Evolutionary conservation across 140 eudicot species (phyloP), one percentile per base, ranked within the genome.

Genomic region (Stevia rebaudiana): DNA sequence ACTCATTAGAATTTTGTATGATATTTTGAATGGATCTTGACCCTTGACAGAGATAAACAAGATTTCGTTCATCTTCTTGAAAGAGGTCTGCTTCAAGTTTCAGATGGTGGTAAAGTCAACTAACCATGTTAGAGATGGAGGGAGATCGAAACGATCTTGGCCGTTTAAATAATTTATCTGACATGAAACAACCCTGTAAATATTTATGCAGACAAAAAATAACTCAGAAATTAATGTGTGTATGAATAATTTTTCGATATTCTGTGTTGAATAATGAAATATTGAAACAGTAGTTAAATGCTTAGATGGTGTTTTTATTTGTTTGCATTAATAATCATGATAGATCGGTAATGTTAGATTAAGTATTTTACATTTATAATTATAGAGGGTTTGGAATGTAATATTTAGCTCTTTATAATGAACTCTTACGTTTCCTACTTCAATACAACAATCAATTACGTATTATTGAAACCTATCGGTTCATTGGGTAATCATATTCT

Each of bases 21-120:
- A 39, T 4, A 3, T 43, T 31, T 52, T 48, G 7, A 62, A 5
- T 33, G 28, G 17, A 52, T 40, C 8, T 21, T 64, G 40, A 21
- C 15, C 13, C 31, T 43, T 55, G 19, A 37, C 79, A 75, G 75
- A 31, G 46, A 33, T 17, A 55, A 75, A 18, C 65, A 75, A 68
- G 71, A 75, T 22, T 51, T 75, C 3, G 42, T 68, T 61, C 52
- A 61, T 68, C 65, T 75, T 53, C 75, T 75, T 6, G 65, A 75
- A 12, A 68, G 80, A 49, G 68, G 75, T 62, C 48, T 68, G 65
- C 80, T 68, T 75, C 79, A 51, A 68, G 75, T 68, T 37, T 33
- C 36, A 39, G 80, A 75, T 68, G 75, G 70, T 68, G 79, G 75
- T 30, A 68, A 75, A 68, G 39, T 62, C 75, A 75, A 68, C 75